Percentiles rank a stretch among this genome's conserved stretches.
phyloP scores from a whole-genome alignment of 495 filamentous ascomycete species.

The Penicillium turbatum region DNA sequence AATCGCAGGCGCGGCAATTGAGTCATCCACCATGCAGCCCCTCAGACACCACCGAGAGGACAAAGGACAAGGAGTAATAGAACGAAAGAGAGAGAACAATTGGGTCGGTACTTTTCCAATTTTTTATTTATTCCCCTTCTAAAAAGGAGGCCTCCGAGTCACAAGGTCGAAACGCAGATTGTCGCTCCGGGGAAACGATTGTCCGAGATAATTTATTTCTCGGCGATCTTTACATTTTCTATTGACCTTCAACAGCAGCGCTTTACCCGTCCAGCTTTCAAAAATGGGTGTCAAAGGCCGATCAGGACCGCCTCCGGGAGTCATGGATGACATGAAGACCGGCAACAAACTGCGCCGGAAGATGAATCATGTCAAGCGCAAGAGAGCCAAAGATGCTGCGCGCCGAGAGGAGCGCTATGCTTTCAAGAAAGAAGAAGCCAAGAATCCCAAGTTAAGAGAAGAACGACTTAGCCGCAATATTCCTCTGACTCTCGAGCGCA shows the following conservation, averaged over 20 bases:
- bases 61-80: conserved; percentile 2
- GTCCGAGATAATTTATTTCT: conserved; percentile 31
- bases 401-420: conserved; percentile 74
- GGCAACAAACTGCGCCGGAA: conserved; percentile 74
- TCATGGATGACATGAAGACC: conserved; percentile 25
- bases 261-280: conserved; percentile 3
- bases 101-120: conserved; percentile 7
- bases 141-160: conserved; percentile 12
- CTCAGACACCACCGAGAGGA: conserved; percentile 19
- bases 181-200: conserved; percentile 18
- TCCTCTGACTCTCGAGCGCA: conserved; percentile 79
- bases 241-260: conserved; percentile 8
- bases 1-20: conserved; percentile 39
- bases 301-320: conserved; percentile 29
- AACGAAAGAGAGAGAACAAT: conserved; percentile 7
- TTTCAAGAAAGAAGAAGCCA: conserved; percentile 77
- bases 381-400: conserved; percentile 63
- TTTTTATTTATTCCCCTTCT: conserved; percentile 8
- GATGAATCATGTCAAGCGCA: conserved; percentile 69
- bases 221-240: conserved; percentile 11
- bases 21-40: conserved; percentile 44
- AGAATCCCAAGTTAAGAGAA: conserved; percentile 69
- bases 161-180: conserved; percentile 12
- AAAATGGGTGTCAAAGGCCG: conserved; percentile 26
- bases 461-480: conserved; percentile 72